A percentile compares a stretch with the other conserved stretches of the same genome.
Conservation (phyloP, 139 green algal genomes). For the Chlamydomonas schloesseri region DNA sequence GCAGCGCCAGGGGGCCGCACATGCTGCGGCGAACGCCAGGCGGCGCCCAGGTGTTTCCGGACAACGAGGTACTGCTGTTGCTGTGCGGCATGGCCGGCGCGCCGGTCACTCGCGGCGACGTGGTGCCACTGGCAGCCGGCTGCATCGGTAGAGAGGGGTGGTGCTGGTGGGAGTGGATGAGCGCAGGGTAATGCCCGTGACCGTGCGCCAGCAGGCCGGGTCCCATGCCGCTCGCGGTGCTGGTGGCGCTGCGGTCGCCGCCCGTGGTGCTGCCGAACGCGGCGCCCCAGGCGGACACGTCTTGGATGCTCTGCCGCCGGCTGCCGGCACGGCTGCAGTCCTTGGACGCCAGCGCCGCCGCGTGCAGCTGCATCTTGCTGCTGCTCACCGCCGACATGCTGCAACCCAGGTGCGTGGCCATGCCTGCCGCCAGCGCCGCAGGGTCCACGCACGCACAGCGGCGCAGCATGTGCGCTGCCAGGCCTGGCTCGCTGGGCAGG, state of each 20-base stretch:
- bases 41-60: no score
- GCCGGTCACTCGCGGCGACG: no score
- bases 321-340: background rate
- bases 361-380: conserved; percentile 16
- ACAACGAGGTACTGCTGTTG: background rate
- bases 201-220: background rate
- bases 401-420: conserved; percentile 10
- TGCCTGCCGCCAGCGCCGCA: conserved; percentile 15
- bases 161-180: background rate
- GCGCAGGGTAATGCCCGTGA: background rate
- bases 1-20: background rate
- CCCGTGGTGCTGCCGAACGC: background rate
- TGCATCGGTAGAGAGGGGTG: background rate
- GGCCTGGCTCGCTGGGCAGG: conserved; percentile 75
- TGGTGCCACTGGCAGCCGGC: no score
- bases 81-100: background rate
- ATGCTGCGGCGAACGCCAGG: background rate
- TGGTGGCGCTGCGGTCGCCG: background rate
- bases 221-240: background rate
- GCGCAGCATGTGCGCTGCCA: conserved; percentile 71
- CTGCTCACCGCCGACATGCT: background rate
- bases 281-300: conserved; percentile 4
- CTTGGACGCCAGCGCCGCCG: background rate
- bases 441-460: conserved; percentile 75
- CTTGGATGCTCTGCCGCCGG: conserved; percentile 33